Evolutionary conservation across 495 filamentous ascomycete species (phyloP).

Genomic region (Cercophora sp.): DNA sequence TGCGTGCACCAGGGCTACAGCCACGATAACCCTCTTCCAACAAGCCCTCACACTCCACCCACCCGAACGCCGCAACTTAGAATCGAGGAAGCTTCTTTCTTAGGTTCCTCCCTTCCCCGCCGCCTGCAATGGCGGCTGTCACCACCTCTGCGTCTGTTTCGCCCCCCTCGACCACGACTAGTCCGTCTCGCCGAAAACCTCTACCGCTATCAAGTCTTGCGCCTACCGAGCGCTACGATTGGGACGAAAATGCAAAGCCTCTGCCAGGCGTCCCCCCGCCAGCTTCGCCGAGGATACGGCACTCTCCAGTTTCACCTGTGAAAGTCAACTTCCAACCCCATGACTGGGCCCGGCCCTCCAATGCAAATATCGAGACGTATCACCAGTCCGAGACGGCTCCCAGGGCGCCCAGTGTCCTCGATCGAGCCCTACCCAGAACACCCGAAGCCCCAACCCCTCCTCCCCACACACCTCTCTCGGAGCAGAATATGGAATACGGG

Average conservation of each 20-base stretch:
- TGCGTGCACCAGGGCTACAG: slow-evolving; percentile 3
- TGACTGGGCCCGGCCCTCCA: slow-evolving; percentile 40
- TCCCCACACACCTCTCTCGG: slow-evolving; percentile 32
- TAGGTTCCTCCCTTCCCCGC: slow-evolving; percentile 13
- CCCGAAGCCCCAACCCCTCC: slow-evolving; percentile 36
- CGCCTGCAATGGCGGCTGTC: slow-evolving; percentile 42
- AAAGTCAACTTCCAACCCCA: slow-evolving; percentile 40
- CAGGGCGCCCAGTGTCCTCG: slow-evolving; percentile 12
- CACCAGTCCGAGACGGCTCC: slow-evolving; percentile 9
- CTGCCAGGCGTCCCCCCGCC: slow-evolving; percentile 26
- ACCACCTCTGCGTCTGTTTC: slow-evolving; percentile 32
- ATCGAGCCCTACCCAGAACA: slow-evolving; percentile 32
- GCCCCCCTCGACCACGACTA: slow-evolving; percentile 29
- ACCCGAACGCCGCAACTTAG: slow-evolving; percentile 7
- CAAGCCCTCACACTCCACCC: slow-evolving; percentile 2
- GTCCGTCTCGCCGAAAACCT: slow-evolving; percentile 41
- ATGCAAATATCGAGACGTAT: slow-evolving; percentile 37
- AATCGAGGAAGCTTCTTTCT: slow-evolving; percentile 12
- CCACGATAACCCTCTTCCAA: not conserved
- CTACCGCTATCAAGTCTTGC: slow-evolving; percentile 31
- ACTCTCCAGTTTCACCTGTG: slow-evolving; percentile 39
- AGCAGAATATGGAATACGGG: slow-evolving; percentile 5
- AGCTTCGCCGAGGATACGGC: slow-evolving; percentile 34
- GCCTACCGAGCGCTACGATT: slow-evolving; percentile 32
- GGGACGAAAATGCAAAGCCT: slow-evolving; percentile 29